Evolutionary conservation across 164 flowering plant genomes (phyloP).

Genomic region (Tinospora cordifolia): DNA sequence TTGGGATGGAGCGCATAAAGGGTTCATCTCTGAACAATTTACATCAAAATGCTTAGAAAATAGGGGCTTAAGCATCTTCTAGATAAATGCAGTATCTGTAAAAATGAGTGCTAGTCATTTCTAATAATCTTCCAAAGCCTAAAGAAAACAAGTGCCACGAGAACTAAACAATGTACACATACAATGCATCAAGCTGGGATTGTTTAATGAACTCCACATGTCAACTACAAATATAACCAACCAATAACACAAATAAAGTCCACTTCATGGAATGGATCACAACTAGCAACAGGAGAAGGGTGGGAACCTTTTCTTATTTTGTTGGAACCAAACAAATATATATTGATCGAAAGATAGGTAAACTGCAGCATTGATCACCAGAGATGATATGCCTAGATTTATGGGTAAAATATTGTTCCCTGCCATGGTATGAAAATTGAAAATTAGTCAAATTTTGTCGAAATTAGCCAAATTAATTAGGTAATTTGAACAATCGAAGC

Average conservation of each 20-base stretch:
- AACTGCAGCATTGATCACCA: no score
- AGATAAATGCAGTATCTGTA: conserved; percentile 33
- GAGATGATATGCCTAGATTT: no score
- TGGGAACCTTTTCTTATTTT: no score
- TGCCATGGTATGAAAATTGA: no score
- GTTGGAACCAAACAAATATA: no score
- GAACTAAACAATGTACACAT: not conserved
- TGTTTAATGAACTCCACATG: not conserved
- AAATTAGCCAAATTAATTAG: no score
- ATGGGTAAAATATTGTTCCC: no score
- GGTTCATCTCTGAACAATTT: conserved; percentile 21
- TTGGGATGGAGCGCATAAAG: conserved; percentile 21
- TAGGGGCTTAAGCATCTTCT: conserved; percentile 28
- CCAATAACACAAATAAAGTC: not conserved
- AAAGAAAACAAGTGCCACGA: not conserved
- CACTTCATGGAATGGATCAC: no score
- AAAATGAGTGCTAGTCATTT: not conserved
- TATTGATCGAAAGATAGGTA: no score
- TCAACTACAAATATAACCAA: not conserved
- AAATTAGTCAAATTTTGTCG: no score
- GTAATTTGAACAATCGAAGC: no score
- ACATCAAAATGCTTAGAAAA: conserved; percentile 30
- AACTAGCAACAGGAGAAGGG: no score
- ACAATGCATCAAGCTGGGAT: not conserved
- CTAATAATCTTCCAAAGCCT: not conserved